These are phyloP conservation scores for Iris macrosiphon DNA, from an alignment of 106 monocot species.

Conservation along the genomic window DNA sequence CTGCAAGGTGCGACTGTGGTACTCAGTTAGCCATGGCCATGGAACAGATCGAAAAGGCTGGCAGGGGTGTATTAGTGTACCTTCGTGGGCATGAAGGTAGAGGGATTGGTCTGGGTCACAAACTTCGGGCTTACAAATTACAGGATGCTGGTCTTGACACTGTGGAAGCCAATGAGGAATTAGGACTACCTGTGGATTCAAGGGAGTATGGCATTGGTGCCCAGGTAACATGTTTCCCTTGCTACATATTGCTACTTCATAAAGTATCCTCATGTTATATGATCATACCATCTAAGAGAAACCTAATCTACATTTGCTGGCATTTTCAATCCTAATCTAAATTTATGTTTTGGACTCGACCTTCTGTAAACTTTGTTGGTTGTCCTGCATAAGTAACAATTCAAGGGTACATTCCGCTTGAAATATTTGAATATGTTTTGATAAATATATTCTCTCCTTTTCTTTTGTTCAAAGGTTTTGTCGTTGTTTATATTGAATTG, in stretches of 20 bases:
- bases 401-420: too few relatives aligned
- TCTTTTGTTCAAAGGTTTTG: too few relatives aligned
- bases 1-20: constrained; percentile 83
- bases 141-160: constrained; percentile 81
- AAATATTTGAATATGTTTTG: too few relatives aligned
- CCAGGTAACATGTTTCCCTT: constrained; percentile 36
- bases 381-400: background rate
- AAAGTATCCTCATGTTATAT: background rate
- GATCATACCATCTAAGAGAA: background rate
- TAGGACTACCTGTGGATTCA: constrained; percentile 82
- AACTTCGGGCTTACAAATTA: constrained; percentile 85
- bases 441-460: too few relatives aligned
- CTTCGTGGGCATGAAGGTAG: constrained; percentile 90
- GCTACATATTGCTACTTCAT: background rate
- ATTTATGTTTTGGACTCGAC: too few relatives aligned
- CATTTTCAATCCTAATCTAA: background rate
- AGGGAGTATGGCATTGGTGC: constrained; percentile 92
- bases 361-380: background rate
- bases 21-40: constrained; percentile 66
- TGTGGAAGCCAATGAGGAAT: constrained; percentile 89
- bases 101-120: constrained; percentile 92
- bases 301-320: background rate
- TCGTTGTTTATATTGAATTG: too few relatives aligned
- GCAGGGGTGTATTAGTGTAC: constrained; percentile 87
- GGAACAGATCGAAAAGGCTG: constrained; percentile 71